A percentile compares a stretch with the other conserved stretches of the same genome.
These are phyloP conservation scores for Hemisphaericaspora xylofermentans DNA, from an alignment of 1,139 yeast genomes.

Conservation along the genomic window DNA sequence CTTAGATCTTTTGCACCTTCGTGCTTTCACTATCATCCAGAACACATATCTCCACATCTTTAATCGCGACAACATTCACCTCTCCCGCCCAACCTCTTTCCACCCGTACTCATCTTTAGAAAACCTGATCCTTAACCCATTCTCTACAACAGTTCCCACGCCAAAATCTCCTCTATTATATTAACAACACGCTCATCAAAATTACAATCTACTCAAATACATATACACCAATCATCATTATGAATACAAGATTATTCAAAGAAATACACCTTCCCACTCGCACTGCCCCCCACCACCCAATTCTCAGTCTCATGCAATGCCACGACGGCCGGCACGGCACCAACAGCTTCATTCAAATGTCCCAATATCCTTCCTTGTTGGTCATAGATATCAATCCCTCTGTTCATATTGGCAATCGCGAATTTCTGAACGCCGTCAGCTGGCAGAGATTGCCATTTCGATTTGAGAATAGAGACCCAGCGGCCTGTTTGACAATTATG, in stretches of 20 bases:
- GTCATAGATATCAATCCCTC: constrained; percentile 78
- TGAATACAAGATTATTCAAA: constrained; percentile 31
- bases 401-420: constrained; percentile 89
- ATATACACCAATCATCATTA: no score
- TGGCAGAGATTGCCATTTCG: constrained; percentile 77
- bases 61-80: no score
- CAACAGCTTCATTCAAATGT: constrained; percentile 62
- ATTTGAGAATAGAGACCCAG: constrained; percentile 90
- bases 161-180: no score
- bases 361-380: constrained; percentile 76
- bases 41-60: no score
- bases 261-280: constrained; percentile 86
- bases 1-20: no score
- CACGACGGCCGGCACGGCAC: constrained; percentile 91
- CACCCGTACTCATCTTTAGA: no score
- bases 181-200: no score
- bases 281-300: constrained; percentile 92
- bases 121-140: no score
- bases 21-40: no score
- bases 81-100: no score
- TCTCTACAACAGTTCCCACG: no score
- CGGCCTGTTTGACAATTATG: constrained; percentile 96
- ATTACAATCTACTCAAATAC: no score
- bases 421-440: constrained; percentile 76
- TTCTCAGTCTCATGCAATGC: constrained; percentile 80